Evolutionary conservation across 805 yeast genomes (phyloP).

Genomic region (Pichia heedii): DNA sequence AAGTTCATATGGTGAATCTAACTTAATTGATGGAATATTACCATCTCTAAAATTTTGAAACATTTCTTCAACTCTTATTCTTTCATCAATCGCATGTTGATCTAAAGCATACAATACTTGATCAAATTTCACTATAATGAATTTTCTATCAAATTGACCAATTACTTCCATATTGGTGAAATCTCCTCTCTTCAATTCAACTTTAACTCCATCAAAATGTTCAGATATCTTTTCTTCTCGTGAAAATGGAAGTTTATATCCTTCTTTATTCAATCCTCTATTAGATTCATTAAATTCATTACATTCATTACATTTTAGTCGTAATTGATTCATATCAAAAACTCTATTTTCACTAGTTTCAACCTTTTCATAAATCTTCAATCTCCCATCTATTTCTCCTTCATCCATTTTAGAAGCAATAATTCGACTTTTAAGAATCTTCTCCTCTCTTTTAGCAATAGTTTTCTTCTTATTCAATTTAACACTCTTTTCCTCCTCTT

Average conservation of each 20-base stretch:
- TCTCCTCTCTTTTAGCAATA: neutral
- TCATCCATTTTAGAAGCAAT: neutral
- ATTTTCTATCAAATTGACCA: slow-evolving; percentile 55
- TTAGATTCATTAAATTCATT: no score
- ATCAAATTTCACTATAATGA: slow-evolving; percentile 38
- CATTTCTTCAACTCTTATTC: slow-evolving; percentile 50
- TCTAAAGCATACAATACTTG: slow-evolving; percentile 38
- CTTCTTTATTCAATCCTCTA: no score
- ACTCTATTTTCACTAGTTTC: neutral
- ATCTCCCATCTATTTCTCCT: neutral
- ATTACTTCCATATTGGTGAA: slow-evolving; percentile 28
- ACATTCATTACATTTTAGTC: neutral
- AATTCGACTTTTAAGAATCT: neutral
- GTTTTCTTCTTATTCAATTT: neutral
- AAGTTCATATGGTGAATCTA: slow-evolving; percentile 6
- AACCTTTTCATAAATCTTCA: neutral
- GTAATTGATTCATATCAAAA: neutral
- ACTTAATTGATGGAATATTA: neutral
- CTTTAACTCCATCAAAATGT: slow-evolving; percentile 1
- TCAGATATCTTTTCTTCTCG: slow-evolving; percentile 4
- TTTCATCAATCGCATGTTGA: slow-evolving; percentile 83
- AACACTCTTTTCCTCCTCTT: neutral
- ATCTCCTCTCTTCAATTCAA: slow-evolving; percentile 11
- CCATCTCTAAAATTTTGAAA: slow-evolving; percentile 29
- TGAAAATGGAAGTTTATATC: neutral